These are phyloP conservation scores for thale cress (Arabidopsis thaliana) DNA, from an alignment of 345 rosid genomes.

Conservation along the genomic window TAIR10.1 NC_003070.9:2575501-2576000, in stretches of 20 bases:
- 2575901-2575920: conserved; percentile 99
- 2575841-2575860: conserved; percentile 37
- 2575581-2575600: conserved; percentile 9
- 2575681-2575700: neutral
- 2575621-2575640: neutral
- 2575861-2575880: conserved; percentile 96
- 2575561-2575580: neutral
- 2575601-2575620: neutral
- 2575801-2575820: neutral
- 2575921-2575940: conserved; percentile 96
- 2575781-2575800: conserved; percentile 16
- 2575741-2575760: neutral
- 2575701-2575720: neutral
- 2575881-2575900: conserved; percentile 96
- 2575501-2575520: conserved; percentile 1
- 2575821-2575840: conserved; percentile 35
- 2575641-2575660: neutral
- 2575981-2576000: conserved; percentile 38
- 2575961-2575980: conserved; percentile 72
- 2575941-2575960: conserved; percentile 99
- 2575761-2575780: conserved; percentile 12
- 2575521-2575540: neutral
- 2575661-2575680: conserved; percentile 3
- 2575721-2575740: neutral
- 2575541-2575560: conserved; percentile 6